Conservation (phyloP, 768 basidiomycete genomes). For the Trichaptum fuscoviolaceum region DNA sequence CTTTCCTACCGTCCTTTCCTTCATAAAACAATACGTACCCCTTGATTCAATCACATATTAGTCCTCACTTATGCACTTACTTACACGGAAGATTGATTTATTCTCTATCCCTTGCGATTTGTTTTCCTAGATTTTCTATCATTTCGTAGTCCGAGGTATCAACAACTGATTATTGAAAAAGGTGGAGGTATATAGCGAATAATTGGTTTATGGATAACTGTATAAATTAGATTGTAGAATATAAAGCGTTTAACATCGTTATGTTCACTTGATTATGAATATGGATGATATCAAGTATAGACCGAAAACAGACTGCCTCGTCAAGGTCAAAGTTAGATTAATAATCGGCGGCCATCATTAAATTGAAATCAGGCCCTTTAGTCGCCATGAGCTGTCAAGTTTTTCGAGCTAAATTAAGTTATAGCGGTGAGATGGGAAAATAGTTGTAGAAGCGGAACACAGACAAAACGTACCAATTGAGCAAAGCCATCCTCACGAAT, state of each 20-base stretch:
- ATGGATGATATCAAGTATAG: too few relatives aligned
- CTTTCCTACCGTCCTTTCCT: neutral
- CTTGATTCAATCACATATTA: neutral
- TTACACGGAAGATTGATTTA: neutral
- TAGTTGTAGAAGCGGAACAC: neutral
- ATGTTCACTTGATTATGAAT: neutral
- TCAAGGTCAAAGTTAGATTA: neutral
- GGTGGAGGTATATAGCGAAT: neutral
- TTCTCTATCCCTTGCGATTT: neutral
- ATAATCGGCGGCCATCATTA: neutral
- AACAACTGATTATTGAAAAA: neutral
- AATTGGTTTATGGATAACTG: neutral
- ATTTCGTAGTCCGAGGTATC: neutral
- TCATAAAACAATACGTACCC: neutral
- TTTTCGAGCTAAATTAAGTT: slow-evolving; percentile 3
- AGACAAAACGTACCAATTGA: slow-evolving; percentile 66
- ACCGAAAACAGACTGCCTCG: too few relatives aligned
- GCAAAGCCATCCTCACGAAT: slow-evolving; percentile 78
- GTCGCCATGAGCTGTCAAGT: neutral
- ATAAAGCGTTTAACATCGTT: neutral
- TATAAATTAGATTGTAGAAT: neutral
- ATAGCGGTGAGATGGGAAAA: neutral
- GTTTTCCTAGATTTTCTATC: neutral
- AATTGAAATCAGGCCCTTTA: neutral
- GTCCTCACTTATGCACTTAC: neutral